Conservation (phyloP, 345 rosid species). For the Gynandropsis gynandra region DNA sequence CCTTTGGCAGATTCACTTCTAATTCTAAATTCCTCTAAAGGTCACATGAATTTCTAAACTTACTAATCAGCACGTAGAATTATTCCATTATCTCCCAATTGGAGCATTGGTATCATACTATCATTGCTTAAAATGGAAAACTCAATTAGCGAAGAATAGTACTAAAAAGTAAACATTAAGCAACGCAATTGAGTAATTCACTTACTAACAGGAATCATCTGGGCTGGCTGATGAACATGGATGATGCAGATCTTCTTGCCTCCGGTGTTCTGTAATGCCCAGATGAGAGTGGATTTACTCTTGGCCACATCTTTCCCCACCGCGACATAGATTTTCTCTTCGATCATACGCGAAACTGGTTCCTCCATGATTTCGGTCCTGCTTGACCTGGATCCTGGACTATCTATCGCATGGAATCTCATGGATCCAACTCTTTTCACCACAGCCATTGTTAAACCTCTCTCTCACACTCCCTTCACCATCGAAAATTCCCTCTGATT, state of each 20-base stretch:
- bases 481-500: too few species aligned
- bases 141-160: neutral
- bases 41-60: neutral
- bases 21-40: neutral
- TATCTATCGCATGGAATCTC: slow-evolving; percentile 25
- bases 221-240: slow-evolving; percentile 52
- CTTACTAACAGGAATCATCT: slow-evolving; percentile 62
- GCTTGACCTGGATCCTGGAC: slow-evolving; percentile 30
- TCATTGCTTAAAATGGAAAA: neutral
- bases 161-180: neutral
- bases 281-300: slow-evolving; percentile 35
- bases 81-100: neutral
- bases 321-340: slow-evolving; percentile 56
- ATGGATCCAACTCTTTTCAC: slow-evolving; percentile 36
- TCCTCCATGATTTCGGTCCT: slow-evolving; percentile 30
- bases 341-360: slow-evolving; percentile 33
- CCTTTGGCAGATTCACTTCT: neutral
- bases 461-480: slow-evolving; percentile 17
- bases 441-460: slow-evolving; percentile 36
- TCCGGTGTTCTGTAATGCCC: slow-evolving; percentile 56
- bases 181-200: slow-evolving; percentile 30
- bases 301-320: slow-evolving; percentile 42
- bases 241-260: slow-evolving; percentile 54
- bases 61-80: neutral
- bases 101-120: neutral